Base-by-base conservation (phyloP, 495 filamentous ascomycete genomes). In the Aspergillus egyptiacus region DNA sequence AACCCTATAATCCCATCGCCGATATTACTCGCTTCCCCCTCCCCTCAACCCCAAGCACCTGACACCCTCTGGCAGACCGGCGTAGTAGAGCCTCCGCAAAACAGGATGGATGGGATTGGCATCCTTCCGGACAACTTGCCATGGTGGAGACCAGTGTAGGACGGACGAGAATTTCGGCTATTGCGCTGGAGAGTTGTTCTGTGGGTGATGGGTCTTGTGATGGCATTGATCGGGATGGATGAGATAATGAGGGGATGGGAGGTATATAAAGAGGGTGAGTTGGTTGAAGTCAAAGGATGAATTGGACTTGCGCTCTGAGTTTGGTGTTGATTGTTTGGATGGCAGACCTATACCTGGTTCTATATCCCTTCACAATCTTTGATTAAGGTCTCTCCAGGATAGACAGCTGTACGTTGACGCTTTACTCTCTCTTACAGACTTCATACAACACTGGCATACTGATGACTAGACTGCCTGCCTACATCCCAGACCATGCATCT, bases 121-220 rank as follows among this genome's bases (percentile, higher is more conserved):
- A 13, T 4, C 14, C 19, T 32, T 44, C 41, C 41, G 17, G 17
- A n/a, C n/a, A n/a, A n/a, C n/a, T n/a, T n/a, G n/a, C 18, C 18
- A 6, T 35, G 15, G 33, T 13, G 38, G 5, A 40, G 10, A 9
- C 8, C n/a, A 14, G 14, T 39, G 36, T n/a, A 13, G n/a, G 36
- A 22, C 41, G 41, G 41, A 44, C 41, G 41, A 44, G 28, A 44
- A 44, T 44, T 44, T 23, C 41, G 41, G 41, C 41, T 31, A 32
- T 20, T 11, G n/a, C 41, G 41, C 41, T 20, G 9, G 4, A 23
- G n/a, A 2, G n/a, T 40, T 11, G 22, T 40, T 44, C 24, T 13
- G 18, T 22, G 41, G 24, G 15, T 6, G 4, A 8, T 14, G 28
- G 4, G 10, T 14, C 41, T 44, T 33, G 41, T 44, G 41, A 44